Conservation (phyloP, 441 rosid species). For the Populus hybrid region DNA sequence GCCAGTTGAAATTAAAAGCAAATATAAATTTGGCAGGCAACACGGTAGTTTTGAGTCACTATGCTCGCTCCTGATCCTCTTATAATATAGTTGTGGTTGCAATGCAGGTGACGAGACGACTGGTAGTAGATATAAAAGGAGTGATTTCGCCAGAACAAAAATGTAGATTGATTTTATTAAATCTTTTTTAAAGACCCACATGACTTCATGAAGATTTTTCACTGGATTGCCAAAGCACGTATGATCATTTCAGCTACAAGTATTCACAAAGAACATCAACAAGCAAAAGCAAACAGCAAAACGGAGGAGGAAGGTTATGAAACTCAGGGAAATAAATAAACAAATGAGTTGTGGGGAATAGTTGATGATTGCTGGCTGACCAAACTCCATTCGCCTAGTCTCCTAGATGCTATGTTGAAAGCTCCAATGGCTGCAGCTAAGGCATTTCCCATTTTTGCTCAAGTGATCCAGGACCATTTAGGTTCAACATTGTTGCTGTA, state of each 20-base stretch:
- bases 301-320: background rate
- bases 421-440: background rate
- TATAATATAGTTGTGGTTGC: too few species aligned
- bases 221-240: background rate
- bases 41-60: too few species aligned
- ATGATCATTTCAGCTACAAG: background rate
- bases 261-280: background rate
- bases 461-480: background rate
- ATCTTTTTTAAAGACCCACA: too few species aligned
- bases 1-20: too few species aligned
- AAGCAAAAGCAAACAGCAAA: background rate
- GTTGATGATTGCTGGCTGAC: background rate
- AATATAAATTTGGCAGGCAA: too few species aligned
- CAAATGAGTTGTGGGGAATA: background rate
- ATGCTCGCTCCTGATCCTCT: too few species aligned
- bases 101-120: too few species aligned
- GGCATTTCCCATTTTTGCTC: background rate
- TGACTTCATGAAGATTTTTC: background rate
- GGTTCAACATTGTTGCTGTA: background rate
- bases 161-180: too few species aligned
- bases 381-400: background rate
- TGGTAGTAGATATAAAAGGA: too few species aligned
- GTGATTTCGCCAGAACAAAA: too few species aligned
- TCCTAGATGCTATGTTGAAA: background rate
- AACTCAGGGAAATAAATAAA: background rate